A percentile compares a stretch with the other conserved stretches of the same genome.
Conservation (phyloP, 2,329 filamentous ascomycete species). For the Trichoderma lentiforme region DNA sequence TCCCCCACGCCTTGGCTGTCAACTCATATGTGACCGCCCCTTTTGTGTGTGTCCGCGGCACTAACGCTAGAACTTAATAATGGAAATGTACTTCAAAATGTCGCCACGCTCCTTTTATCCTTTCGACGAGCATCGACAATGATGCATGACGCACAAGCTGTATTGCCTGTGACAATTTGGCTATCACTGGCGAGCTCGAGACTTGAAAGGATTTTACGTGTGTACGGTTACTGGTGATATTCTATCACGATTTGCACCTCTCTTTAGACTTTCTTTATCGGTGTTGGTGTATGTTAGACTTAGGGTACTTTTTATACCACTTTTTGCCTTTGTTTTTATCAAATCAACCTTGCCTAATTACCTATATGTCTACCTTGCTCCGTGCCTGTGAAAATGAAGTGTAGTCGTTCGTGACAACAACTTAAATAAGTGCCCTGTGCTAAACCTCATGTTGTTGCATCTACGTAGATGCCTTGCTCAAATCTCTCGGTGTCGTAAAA, state of each 20-base stretch:
- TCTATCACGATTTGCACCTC: conserved; percentile 18
- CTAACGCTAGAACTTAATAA: conserved; percentile 45
- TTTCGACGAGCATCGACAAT: conserved; percentile 10
- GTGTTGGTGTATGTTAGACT: conserved; percentile 19
- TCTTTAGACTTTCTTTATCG: conserved; percentile 15
- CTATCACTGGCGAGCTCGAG: not conserved
- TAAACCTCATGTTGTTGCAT: not conserved
- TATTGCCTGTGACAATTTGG: not conserved
- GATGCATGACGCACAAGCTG: conserved; percentile 9
- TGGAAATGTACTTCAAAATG: conserved; percentile 36
- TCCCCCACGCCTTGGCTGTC: conserved; percentile 21
- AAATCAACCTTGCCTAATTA: not conserved
- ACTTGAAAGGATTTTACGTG: conserved; percentile 13
- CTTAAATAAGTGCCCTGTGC: not conserved
- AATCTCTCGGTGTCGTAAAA: conserved; percentile 85
- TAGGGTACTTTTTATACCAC: conserved; percentile 14
- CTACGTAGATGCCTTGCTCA: conserved; percentile 58
- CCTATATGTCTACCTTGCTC: not conserved
- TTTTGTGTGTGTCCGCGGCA: conserved; percentile 22
- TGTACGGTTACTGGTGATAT: conserved; percentile 18
- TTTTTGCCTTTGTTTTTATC: conserved; percentile 4
- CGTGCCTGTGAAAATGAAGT: not conserved
- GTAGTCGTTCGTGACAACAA: not conserved
- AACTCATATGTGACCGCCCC: conserved; percentile 16
- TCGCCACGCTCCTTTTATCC: conserved; percentile 17